Evolutionary conservation across 192 early-diverging fungal genomes (phyloP).

Genomic region (Glomus cerebriforme): DNA sequence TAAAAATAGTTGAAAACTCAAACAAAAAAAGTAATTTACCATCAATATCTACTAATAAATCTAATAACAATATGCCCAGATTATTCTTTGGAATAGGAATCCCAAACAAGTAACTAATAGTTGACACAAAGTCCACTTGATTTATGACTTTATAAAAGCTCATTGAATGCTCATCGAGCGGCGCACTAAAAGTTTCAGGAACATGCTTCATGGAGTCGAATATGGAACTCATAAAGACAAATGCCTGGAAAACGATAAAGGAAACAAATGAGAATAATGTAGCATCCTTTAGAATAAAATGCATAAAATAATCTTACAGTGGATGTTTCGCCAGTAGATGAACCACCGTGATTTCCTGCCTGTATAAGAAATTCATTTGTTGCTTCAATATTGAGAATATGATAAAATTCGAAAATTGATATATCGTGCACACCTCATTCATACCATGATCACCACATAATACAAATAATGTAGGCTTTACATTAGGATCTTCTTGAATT

Average conservation of each 20-base stretch:
- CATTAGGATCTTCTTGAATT: conserved; percentile 32
- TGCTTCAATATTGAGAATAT: no score
- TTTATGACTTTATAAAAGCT: conserved; percentile 62
- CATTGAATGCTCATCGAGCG: conserved; percentile 40
- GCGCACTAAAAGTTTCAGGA: conserved; percentile 44
- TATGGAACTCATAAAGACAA: conserved; percentile 52
- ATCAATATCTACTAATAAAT: conserved; percentile 60
- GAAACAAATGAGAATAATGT: not conserved
- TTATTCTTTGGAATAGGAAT: conserved; percentile 94
- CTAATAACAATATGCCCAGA: conserved; percentile 81
- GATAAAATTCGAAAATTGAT: not conserved
- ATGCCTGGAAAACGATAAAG: conserved; percentile 32
- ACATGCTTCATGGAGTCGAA: conserved; percentile 33
- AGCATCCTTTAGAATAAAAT: not conserved
- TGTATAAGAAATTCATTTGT: conserved; percentile 10
- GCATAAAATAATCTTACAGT: conserved; percentile 40
- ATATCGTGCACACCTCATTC: conserved; percentile 62
- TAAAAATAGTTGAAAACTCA: not conserved
- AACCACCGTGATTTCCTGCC: conserved; percentile 63
- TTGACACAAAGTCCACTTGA: conserved; percentile 92
- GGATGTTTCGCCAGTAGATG: conserved; percentile 55
- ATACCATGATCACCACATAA: conserved; percentile 84
- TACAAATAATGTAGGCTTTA: conserved; percentile 70
- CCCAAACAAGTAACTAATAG: conserved; percentile 76
- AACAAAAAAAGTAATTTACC: conserved; percentile 32